A percentile compares a stretch with the other conserved stretches of the same genome.
Evolutionary conservation across 768 basidiomycete species (phyloP).

Genomic region (Hygrocybe coccinea): DNA sequence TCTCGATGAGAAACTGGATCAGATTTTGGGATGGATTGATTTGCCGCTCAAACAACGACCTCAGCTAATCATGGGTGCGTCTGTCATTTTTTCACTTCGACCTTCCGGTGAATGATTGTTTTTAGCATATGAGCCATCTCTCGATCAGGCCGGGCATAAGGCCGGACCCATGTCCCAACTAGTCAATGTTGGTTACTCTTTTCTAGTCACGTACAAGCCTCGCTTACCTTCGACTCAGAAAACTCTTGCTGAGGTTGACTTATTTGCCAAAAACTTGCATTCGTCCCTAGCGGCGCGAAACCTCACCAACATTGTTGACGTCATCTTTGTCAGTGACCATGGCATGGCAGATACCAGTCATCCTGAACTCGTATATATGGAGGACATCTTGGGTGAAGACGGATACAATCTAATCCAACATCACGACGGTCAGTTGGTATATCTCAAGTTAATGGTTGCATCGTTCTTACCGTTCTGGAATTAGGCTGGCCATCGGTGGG

Average conservation of each 20-base stretch:
- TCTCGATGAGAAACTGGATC: conserved; percentile 63
- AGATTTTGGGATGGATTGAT: conserved; percentile 80
- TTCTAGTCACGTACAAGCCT: conserved; percentile 1
- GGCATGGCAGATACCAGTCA: conserved; percentile 91
- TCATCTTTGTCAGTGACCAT: conserved; percentile 86
- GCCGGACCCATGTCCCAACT: conserved; percentile 62
- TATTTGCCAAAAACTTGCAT: conserved; percentile 68
- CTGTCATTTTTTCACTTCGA: conserved; percentile 3
- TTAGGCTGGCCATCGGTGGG: conserved; percentile 81
- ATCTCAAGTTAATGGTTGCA: neutral
- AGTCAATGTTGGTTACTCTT: conserved; percentile 55
- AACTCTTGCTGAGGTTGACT: conserved; percentile 64
- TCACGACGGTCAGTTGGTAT: conserved; percentile 50
- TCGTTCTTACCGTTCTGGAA: too few relatives aligned
- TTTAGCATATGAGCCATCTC: conserved; percentile 75
- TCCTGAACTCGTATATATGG: conserved; percentile 69
- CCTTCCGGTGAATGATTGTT: neutral
- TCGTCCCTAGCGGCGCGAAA: conserved; percentile 62
- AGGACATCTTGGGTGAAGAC: conserved; percentile 69
- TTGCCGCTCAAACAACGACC: conserved; percentile 67
- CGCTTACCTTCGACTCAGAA: conserved; percentile 33
- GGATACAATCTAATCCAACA: conserved; percentile 61
- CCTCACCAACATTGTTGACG: conserved; percentile 76
- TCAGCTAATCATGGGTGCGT: conserved; percentile 67
- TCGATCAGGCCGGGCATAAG: conserved; percentile 80